phyloP scores from a whole-genome alignment of 768 basidiomycete species.

The Psilocybe azurescens region DNA sequence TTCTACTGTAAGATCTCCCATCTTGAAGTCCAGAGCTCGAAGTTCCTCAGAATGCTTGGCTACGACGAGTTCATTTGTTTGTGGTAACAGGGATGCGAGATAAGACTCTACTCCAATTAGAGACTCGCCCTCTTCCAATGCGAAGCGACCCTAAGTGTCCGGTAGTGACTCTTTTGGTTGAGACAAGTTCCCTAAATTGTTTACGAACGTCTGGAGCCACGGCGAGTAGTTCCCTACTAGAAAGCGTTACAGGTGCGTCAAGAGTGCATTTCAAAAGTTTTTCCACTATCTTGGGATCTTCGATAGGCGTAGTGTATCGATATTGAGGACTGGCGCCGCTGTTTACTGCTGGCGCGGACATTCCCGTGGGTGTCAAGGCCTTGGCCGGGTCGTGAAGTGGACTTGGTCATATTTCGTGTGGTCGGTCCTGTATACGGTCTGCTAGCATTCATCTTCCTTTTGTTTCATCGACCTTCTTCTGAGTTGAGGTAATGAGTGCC shows the following conservation, averaged over 20 bases:
- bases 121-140: neutral
- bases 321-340: slow-evolving; percentile 9
- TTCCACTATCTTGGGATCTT: slow-evolving; percentile 12
- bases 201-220: slow-evolving; percentile 21
- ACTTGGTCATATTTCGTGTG: slow-evolving; percentile 2
- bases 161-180: slow-evolving; percentile 9
- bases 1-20: slow-evolving; percentile 13
- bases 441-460: neutral
- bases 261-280: slow-evolving; percentile 13
- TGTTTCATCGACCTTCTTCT: slow-evolving; percentile 13
- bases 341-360: neutral
- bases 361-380: neutral
- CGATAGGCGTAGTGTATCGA: slow-evolving; percentile 17
- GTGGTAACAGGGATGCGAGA: neutral
- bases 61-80: neutral
- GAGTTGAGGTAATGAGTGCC: neutral
- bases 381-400: neutral
- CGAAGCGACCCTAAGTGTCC: neutral
- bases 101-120: neutral
- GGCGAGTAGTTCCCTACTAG: slow-evolving; percentile 19
- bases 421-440: neutral
- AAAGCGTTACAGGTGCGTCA: slow-evolving; percentile 18
- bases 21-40: slow-evolving; percentile 11
- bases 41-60: slow-evolving; percentile 21
- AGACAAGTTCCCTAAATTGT: slow-evolving; percentile 16